Evolutionary conservation across 768 basidiomycete species (phyloP), one percentile per base, ranked within the genome.

Genomic region (Rhizopogon vulgaris): DNA sequence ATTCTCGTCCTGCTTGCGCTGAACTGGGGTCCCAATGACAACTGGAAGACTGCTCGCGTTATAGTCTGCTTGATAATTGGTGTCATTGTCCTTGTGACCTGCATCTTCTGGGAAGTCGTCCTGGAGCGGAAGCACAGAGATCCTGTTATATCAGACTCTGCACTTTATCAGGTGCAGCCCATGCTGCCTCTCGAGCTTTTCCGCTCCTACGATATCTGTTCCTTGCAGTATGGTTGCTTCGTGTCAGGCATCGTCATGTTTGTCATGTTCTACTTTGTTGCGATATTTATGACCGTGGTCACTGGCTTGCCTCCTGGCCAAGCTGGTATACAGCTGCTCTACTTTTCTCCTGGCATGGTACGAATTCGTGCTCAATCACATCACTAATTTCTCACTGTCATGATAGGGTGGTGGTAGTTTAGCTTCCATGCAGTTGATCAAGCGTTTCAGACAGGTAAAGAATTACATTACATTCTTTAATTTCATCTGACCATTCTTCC

Each of bases 181-280:
- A 77, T 78, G 70, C 56, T 80, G 24, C 79, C 79, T 8, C 60
- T 78, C 17, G 69, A 67, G 34, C 45, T 79, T 25, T 77, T 79
- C 64, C 61, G 61, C 11, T 71, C 69, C 45, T 68, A 64, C 27
- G 73, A 79, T 55, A 57, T 79, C 40, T 71, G 68, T 46, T 67
- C 70, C 4, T 66, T 67, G 38, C 67, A 68, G 54, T 72, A 66
- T 52, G 69, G 59, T 15, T 65, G 69, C 15, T 71, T 77, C 49
- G 66, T 73, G 10, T 64, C 64, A 1, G 78, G 78, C 7, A 73
- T 79, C 60, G 69, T 80, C 52, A 73, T 73, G 69, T 64, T 78
- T 52, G 76, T 76, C 46, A 73, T 74, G 69, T 78, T 79, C 61
- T 80, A 80, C 59, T 79, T 80, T 54, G 68, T 79, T 39, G 69